phyloP scores from a whole-genome alignment of 2,329 filamentous ascomycete genomes.

The Fusarium odoratissimum region DNA sequence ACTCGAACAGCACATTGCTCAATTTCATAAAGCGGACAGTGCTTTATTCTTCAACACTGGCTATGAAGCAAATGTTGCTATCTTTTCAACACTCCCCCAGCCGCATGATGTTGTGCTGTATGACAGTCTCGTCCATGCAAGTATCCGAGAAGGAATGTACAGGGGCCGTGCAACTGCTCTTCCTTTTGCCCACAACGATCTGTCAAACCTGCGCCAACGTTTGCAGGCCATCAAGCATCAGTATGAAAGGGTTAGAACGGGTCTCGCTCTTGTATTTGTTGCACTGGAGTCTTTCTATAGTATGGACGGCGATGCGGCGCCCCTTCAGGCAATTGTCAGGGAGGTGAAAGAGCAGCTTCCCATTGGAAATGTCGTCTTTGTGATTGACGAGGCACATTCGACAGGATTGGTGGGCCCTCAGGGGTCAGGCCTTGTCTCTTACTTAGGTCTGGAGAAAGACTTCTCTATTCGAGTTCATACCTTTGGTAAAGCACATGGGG shows the following conservation, averaged over 20 bases:
- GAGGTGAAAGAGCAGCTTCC: neutral
- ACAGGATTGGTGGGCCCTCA: neutral
- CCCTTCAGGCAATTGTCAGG: rapidly evolving
- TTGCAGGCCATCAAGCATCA: neutral
- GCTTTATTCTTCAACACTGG: constrained; percentile 1
- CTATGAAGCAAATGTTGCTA: constrained; percentile 1
- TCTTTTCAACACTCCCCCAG: neutral
- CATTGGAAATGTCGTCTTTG: neutral
- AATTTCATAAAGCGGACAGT: neutral
- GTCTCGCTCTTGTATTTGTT: neutral
- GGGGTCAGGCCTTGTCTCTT: neutral
- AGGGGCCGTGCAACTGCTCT: neutral
- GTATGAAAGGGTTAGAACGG: neutral
- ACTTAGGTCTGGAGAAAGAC: neutral
- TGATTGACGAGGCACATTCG: constrained; percentile 1
- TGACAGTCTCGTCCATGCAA: neutral
- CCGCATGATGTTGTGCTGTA: neutral
- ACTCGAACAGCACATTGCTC: neutral
- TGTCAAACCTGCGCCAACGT: neutral
- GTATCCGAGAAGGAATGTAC: neutral
- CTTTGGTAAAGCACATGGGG: constrained; percentile 7
- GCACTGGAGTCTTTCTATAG: neutral
- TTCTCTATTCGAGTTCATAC: constrained; percentile 1
- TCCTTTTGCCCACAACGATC: neutral
- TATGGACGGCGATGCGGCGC: neutral